Evolutionary conservation across 2,329 filamentous ascomycete genomes (phyloP).

Genomic region (Fusarium dlaminii): DNA sequence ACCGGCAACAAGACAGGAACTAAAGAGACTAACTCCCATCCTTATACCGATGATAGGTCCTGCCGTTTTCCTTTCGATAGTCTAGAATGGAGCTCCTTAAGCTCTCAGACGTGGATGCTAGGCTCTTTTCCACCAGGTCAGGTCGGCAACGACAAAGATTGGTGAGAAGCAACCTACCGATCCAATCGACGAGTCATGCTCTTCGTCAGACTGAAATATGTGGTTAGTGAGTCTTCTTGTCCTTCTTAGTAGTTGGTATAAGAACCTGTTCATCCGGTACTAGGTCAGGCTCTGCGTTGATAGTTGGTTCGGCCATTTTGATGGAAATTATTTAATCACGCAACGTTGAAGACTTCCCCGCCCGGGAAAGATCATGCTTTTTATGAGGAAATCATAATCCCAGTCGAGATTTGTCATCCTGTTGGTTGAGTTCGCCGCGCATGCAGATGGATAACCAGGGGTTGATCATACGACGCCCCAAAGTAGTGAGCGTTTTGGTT

Average conservation of each 20-base stretch:
- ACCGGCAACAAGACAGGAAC: accelerated
- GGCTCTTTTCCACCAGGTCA: not conserved
- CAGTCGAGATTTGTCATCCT: not conserved
- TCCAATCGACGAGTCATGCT: not conserved
- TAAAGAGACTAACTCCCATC: conserved; percentile 18
- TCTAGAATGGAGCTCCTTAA: conserved; percentile 30
- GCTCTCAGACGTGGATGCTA: conserved; percentile 21
- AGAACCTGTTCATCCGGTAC: conserved; percentile 18
- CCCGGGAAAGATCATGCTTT: not conserved
- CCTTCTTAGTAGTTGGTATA: accelerated
- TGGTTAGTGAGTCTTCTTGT: not conserved
- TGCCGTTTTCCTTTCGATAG: conserved; percentile 29
- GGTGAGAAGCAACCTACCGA: not conserved
- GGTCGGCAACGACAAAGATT: accelerated
- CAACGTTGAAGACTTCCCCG: not conserved
- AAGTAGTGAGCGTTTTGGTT: no score
- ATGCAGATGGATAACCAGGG: not conserved
- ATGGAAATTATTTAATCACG: not conserved
- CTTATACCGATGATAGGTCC: conserved; percentile 34
- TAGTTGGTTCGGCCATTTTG: conserved; percentile 4
- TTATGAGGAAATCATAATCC: not conserved
- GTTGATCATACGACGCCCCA: conserved; percentile 2
- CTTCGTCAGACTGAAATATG: not conserved
- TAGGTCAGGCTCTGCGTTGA: not conserved
- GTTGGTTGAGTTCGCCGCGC: not conserved